Evolutionary conservation across 495 filamentous ascomycete genomes (phyloP).

Genomic region (Daldinia childiae): DNA sequence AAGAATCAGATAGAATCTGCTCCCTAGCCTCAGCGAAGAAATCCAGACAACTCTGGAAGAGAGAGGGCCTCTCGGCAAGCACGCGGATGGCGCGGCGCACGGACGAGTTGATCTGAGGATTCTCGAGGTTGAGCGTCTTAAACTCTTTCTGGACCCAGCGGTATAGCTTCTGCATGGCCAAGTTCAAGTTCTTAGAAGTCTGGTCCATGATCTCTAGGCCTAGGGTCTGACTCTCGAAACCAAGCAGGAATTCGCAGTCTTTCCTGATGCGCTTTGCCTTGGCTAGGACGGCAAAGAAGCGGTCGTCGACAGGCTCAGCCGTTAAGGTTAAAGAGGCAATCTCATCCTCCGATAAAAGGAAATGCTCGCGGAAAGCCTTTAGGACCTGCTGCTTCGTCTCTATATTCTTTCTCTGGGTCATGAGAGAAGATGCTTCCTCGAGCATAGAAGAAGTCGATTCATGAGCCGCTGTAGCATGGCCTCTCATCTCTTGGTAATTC

Average conservation of each 20-base stretch:
- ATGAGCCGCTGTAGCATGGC: conserved; percentile 76
- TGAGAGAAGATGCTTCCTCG: conserved; percentile 78
- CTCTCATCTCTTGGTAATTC: conserved; percentile 82
- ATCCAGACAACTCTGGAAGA: conserved; percentile 94
- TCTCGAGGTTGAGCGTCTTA: conserved; percentile 91
- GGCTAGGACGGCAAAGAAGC: conserved; percentile 82
- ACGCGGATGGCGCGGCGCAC: conserved; percentile 87
- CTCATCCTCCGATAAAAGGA: conserved; percentile 84
- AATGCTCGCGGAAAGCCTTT: conserved; percentile 84
- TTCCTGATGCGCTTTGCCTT: conserved; percentile 86
- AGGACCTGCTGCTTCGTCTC: conserved; percentile 88
- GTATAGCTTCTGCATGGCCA: conserved; percentile 93
- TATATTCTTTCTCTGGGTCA: conserved; percentile 76
- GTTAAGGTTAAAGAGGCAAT: conserved; percentile 73
- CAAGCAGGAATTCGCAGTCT: conserved; percentile 88
- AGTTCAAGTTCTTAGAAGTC: conserved; percentile 84
- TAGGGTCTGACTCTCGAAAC: conserved; percentile 86
- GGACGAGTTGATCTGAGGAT: conserved; percentile 87
- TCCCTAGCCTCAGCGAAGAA: conserved; percentile 93
- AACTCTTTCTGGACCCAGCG: conserved; percentile 95
- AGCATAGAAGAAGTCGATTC: conserved; percentile 79
- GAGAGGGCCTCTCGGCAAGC: conserved; percentile 84
- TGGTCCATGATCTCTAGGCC: conserved; percentile 91
- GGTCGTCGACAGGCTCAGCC: conserved; percentile 82
- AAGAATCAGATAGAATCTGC: conserved; percentile 85